Conservation (phyloP, 345 rosid species). For the Citrus unshiu region DNA sequence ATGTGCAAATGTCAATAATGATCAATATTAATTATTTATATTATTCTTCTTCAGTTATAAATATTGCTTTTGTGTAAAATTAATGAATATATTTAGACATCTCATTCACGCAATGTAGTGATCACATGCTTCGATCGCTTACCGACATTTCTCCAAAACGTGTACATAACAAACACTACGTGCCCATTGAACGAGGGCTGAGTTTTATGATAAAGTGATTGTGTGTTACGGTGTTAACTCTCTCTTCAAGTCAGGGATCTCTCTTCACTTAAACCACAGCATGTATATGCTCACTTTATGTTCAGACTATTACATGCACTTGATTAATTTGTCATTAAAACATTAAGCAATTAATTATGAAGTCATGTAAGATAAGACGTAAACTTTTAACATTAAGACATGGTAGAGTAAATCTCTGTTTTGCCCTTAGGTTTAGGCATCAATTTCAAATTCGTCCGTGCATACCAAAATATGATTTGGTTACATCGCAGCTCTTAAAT, state of each 20-base stretch:
- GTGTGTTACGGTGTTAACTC: too few relatives aligned
- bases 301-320: too few relatives aligned
- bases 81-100: conserved; percentile 11
- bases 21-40: neutral
- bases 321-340: neutral
- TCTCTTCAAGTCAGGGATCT: conserved; percentile 7
- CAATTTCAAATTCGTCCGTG: too few relatives aligned
- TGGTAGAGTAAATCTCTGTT: too few relatives aligned
- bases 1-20: conserved; percentile 25
- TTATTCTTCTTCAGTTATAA: neutral
- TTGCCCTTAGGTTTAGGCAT: too few relatives aligned
- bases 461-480: too few relatives aligned
- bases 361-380: neutral
- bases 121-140: conserved; percentile 32
- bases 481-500: too few relatives aligned
- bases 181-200: neutral
- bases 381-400: neutral
- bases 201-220: neutral
- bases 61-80: neutral
- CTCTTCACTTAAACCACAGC: neutral
- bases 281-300: neutral
- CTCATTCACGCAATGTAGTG: conserved; percentile 30
- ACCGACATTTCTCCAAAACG: conserved; percentile 33
- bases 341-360: neutral
- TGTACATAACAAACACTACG: conserved; percentile 36